Base-by-base conservation (phyloP, 805 yeast species). In the Teunomyces barrocoloradensis region DNA sequence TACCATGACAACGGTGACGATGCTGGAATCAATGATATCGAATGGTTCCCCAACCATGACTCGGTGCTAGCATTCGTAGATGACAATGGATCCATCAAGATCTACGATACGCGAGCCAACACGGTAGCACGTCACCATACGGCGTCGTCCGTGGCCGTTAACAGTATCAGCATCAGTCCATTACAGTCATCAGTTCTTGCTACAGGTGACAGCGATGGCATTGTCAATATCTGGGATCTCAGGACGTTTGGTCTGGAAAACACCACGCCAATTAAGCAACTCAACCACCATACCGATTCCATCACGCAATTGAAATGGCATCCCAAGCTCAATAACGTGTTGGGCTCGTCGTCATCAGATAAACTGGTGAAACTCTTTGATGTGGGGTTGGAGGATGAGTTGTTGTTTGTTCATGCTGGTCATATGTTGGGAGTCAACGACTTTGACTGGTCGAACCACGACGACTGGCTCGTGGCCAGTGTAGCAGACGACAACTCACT, bases 351-450 rank as follows among this genome's bases (percentile, higher is more conserved):
- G 0, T 81, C 84, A n/a, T 78, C 79, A 1, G 89, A 84, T 56
- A 79, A 80, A 1, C 56, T 75, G 41, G 89, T 85, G 7, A 81
- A 80, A 56, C 33, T 89, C 2, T 82, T 84, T 80, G 86, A 87
- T 56, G 60, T 80, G 3, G 52, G 44, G 51, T 12, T 53, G 6
- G 51, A 58, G 21, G 50, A 56, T 4, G 56, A 64, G 55, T 58
- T 77, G 44, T 39, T 81, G 6, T 90, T 91, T 59, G 73, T 75
- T 3, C 98, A 91, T 65, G 85, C 83, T 3, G 97, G 97, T 0
- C 98, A 91, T 63, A 77, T 85, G 78, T 71, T 85, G n/a, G 90
- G 92, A 3, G 88, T 91, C 2, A 87, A 85, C 53, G 97, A 90
- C 56, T 66, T 89, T 25, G 77, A 81, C 29, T 91, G 97, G 97